These are phyloP conservation scores for Funneliformis mosseae DNA, from an alignment of 192 early-diverging fungal genomes.

Conservation along the genomic window DNA sequence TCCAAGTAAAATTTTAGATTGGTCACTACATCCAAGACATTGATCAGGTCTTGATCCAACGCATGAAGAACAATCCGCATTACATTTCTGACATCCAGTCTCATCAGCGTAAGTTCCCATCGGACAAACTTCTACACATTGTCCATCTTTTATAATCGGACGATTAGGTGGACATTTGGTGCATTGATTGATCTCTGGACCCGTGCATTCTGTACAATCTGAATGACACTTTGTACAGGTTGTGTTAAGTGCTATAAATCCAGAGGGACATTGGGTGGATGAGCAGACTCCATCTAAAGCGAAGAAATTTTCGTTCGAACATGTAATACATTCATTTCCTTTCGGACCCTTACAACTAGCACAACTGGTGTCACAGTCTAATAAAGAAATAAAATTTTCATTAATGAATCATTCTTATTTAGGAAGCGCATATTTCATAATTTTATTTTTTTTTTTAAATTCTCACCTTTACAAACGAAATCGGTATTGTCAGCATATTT, in stretches of 20 bases:
- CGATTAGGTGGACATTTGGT: constrained; percentile 32
- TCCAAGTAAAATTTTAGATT: constrained; percentile 10
- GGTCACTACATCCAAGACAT: constrained; percentile 27
- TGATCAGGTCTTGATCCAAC: constrained; percentile 18
- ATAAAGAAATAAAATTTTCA: neutral
- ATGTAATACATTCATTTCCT: constrained; percentile 4
- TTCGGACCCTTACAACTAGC: constrained; percentile 5
- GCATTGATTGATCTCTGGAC: constrained; percentile 19
- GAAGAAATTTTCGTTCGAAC: neutral
- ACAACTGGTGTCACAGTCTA: neutral
- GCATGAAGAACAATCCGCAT: constrained; percentile 25
- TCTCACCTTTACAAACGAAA: constrained; percentile 1
- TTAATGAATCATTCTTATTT: neutral
- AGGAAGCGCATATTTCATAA: neutral
- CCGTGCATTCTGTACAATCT: constrained; percentile 30
- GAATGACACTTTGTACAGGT: constrained; percentile 25
- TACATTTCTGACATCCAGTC: constrained; percentile 17
- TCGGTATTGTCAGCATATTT: neutral
- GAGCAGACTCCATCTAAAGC: constrained; percentile 10
- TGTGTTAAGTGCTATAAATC: neutral
- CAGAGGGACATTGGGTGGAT: neutral
- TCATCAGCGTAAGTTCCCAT: constrained; percentile 15
- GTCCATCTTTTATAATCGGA: constrained; percentile 15
- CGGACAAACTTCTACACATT: constrained; percentile 31
- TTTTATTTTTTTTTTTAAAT: neutral